Conservation (phyloP, 2,329 filamentous ascomycete species). For the Akanthomyces lecanii region DNA sequence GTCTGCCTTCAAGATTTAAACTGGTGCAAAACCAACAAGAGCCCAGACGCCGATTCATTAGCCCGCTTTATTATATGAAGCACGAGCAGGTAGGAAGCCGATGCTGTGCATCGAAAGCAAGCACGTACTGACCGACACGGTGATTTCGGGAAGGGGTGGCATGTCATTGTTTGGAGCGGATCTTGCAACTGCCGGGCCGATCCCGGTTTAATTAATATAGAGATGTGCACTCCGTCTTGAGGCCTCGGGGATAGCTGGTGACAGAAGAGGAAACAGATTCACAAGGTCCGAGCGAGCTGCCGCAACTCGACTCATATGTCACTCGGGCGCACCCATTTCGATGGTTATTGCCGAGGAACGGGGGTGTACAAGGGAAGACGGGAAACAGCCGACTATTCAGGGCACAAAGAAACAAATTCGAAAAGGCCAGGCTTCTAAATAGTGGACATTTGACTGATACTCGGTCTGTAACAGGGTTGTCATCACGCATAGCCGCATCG, state of each 20-base stretch:
- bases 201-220: not conserved
- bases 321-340: not conserved
- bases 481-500: no score
- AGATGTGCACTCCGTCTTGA: not conserved
- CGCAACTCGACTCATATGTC: not conserved
- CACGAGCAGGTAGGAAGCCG: no score
- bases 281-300: not conserved
- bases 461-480: no score
- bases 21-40: no score
- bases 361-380: not conserved
- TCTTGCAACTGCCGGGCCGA: not conserved
- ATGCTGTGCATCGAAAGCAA: no score
- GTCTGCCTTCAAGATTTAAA: no score
- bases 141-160: not conserved
- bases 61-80: no score
- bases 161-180: not conserved
- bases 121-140: no score
- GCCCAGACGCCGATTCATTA: no score
- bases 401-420: not conserved
- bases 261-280: not conserved
- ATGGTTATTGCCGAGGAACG: not conserved
- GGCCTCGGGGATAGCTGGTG: not conserved
- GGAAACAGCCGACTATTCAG: not conserved
- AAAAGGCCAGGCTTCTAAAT: no score
- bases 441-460: no score